Evolutionary conservation across 208 protist genomes (phyloP), one percentile per base, ranked within the genome.

Genomic region (Acanthamoeba divionensis): DNA sequence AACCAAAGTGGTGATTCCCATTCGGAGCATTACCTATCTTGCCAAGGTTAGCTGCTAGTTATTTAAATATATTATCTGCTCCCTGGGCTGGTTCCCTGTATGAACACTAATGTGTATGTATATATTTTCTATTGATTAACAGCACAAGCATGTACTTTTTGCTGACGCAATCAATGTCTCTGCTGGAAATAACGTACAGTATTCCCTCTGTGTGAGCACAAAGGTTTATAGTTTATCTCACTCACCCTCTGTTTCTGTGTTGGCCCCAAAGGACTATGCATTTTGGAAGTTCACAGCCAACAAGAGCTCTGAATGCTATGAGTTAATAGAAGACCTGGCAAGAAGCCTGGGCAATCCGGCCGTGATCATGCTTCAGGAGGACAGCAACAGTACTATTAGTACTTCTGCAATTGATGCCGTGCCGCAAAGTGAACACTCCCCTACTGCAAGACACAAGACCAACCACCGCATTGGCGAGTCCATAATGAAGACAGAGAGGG

Each of bases 141-240:
- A 80, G 71, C 54, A 80, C 71, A 80, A 80, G 18, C 71, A 80
- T n/a, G 71, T 80, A 13, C 54, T 44, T 31, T 80, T 80, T 31
- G 48, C 71, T 1, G 71, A 80, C 44, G 71, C 71, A 26, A 80
- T 80, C 6, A 44, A 80, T 24, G 8, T 80, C 44, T 62, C 71
- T 5, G 71, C 71, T 0, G 47, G 60, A 18, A 52, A 57, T 1
- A 50, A 80, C 48, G 71, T 80, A 21, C 1, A 21, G 8, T 24
- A n/a, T n/a, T n/a, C n/a, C n/a, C n/a, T n/a, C n/a, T n/a, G n/a
- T n/a, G n/a, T n/a, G n/a, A n/a, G n/a, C n/a, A n/a, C n/a, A n/a
- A n/a, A n/a, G n/a, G n/a, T n/a, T n/a, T n/a, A n/a, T n/a, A n/a
- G n/a, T 31, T n/a, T 26, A 7, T 66, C 10, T 15, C 10, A 15